Conservation (phyloP, 129 eudicot species). For the Arctium lappa region DNA sequence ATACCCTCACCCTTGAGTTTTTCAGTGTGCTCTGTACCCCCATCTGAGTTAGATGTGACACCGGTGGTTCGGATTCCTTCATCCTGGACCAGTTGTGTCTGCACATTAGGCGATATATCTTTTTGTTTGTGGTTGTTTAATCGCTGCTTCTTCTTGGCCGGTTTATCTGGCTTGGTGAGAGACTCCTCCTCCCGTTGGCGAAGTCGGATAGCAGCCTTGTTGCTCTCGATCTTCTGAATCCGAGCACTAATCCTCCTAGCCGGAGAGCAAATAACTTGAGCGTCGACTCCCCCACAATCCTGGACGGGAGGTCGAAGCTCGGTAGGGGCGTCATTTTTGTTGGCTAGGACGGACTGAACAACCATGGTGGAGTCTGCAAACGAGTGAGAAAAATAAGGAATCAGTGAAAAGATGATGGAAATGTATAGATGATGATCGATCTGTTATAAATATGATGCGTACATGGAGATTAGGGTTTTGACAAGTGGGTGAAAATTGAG, state of each 20-base stretch:
- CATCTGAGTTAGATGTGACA: background rate
- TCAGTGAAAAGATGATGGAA: background rate
- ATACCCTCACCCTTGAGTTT: background rate
- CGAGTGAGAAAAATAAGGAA: background rate
- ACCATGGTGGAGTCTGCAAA: background rate
- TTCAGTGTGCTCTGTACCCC: background rate
- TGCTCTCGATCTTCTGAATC: constrained; percentile 9
- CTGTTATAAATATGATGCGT: background rate
- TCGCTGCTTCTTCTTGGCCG: background rate
- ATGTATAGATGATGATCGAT: background rate
- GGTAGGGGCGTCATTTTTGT: background rate
- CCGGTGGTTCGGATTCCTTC: background rate
- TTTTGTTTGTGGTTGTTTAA: background rate
- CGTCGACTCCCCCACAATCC: background rate
- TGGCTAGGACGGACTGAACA: background rate
- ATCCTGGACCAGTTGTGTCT: background rate
- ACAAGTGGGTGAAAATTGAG: constrained; percentile 6
- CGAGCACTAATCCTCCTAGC: constrained; percentile 36
- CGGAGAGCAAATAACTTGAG: background rate
- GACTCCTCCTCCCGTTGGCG: constrained; percentile 1
- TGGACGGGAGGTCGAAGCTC: background rate
- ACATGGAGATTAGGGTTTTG: constrained; percentile 7
- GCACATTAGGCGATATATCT: background rate
- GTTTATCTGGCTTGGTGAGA: background rate
- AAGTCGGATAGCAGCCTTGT: constrained; percentile 6